Base-by-base conservation (phyloP, 148 eudicot genomes). In the Heliosperma pusillum region DNA sequence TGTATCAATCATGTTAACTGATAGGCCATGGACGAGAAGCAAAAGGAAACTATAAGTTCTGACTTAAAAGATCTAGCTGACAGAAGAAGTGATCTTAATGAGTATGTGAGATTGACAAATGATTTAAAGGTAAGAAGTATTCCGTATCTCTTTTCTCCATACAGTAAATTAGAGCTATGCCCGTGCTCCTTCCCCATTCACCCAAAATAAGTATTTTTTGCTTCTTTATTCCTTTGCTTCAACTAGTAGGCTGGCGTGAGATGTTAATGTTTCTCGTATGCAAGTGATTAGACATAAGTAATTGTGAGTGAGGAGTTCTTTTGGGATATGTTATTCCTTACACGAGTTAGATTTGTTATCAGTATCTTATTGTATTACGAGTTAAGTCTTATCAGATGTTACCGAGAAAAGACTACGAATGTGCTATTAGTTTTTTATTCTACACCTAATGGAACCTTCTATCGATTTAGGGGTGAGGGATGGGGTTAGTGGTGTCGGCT, bases 1-100 rank as follows among this genome's bases (percentile, higher is more conserved):
- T 52, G 24, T 70, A 13, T 66, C 12, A 21, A 29, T 75, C 42
- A 27, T 77, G 71, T 77, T 71, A 75, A 44, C 21, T 78, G 75
- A 79, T 81, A 93, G 98, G 97, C 88, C 73, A 85, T 91, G 78
- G 93, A 91, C 78, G 97, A 91, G 77, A 88, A 87, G 77, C 89
- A 88, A 80, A 89, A 70, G 81, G 98, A 91, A 79, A 84, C 87
- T 52, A 75, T 91, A 76, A 79, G 77, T 83, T 84, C 91, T 71
- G 91, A 89, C 69, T 79, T 85, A 68, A 87, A 86, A 50, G 95
- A 91, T 74, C 40, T 93, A 81, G 88, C 87, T 52, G 82, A 76
- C 63, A 91, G 98, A 80, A 93, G 89, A 85, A 83, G 80, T 50
- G 86, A 86, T 81, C 84, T 93, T 79, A 94, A 91, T 78, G 88